A percentile compares a stretch with the other conserved stretches of the same genome.
Conservation (phyloP, 352 stramenopile genomes). For the Thraustotheca clavata region DNA sequence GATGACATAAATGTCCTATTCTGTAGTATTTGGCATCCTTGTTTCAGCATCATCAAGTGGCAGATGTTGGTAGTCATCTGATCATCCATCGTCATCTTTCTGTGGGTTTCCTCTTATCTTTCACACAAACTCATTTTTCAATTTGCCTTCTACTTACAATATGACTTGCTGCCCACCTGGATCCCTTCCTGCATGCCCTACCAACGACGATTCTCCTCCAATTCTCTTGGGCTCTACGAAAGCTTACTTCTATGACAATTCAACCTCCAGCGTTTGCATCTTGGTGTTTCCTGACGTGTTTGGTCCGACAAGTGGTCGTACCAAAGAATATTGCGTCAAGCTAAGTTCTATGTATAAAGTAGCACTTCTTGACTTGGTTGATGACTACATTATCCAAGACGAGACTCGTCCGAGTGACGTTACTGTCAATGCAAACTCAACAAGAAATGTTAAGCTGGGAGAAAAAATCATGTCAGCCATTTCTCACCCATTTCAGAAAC, state of each 20-base stretch:
- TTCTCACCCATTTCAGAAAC: conserved; percentile 67
- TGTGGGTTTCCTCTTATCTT: too few relatives aligned
- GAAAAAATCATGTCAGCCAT: conserved; percentile 35
- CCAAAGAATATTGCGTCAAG: conserved; percentile 62
- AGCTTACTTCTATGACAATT: conserved; percentile 15
- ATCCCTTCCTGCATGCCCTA: not conserved
- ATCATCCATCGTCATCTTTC: too few relatives aligned
- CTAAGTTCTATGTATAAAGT: conserved; percentile 71
- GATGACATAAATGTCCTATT: too few relatives aligned
- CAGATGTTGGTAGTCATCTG: too few relatives aligned
- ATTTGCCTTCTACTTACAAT: not conserved
- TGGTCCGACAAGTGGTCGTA: conserved; percentile 69
- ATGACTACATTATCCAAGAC: conserved; percentile 43
- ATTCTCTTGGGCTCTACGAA: not conserved
- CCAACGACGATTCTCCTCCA: not conserved
- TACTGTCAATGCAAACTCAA: too few relatives aligned
- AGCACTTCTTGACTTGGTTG: conserved; percentile 52
- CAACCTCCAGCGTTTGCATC: conserved; percentile 19
- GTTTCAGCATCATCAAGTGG: too few relatives aligned
- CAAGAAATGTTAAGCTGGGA: too few relatives aligned
- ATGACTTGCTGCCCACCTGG: conserved; percentile 8
- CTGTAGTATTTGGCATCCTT: too few relatives aligned
- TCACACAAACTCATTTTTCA: too few relatives aligned
- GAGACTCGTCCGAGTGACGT: too few relatives aligned
- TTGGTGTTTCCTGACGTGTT: conserved; percentile 71